Conservation (phyloP, 345 rosid genomes). For the Camelina laxa region DNA sequence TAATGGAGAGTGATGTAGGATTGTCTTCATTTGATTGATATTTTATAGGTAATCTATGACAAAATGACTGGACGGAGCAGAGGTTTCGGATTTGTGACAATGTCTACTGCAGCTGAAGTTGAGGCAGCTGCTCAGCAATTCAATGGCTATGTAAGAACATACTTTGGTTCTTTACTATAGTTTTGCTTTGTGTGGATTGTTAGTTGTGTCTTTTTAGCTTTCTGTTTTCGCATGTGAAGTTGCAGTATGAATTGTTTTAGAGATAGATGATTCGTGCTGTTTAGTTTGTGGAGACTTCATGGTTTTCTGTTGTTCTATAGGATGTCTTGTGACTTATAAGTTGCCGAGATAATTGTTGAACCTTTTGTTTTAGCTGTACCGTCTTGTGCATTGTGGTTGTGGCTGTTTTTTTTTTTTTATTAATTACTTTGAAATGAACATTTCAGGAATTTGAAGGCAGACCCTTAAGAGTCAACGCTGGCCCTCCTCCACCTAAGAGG, state of each 20-base stretch:
- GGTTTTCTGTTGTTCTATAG: no score
- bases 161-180: no score
- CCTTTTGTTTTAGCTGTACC: neutral
- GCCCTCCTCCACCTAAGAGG: constrained; percentile 81
- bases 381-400: constrained; percentile 6
- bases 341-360: neutral
- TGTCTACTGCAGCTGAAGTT: constrained; percentile 78
- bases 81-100: constrained; percentile 97
- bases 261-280: neutral
- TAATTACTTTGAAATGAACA: constrained; percentile 6
- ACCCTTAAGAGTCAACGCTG: constrained; percentile 80
- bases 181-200: constrained; percentile 20
- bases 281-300: constrained; percentile 14
- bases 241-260: neutral
- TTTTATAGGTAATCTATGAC: constrained; percentile 87
- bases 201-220: neutral
- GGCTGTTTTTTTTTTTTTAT: constrained; percentile 16
- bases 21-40: neutral
- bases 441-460: constrained; percentile 90
- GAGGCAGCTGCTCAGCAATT: constrained; percentile 84
- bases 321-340: no score
- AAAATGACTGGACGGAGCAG: constrained; percentile 94
- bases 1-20: constrained; percentile 27
- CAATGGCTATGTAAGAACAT: constrained; percentile 77
- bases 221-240: neutral